These are phyloP conservation scores for Phytophthora cactorum DNA, from an alignment of 352 stramenopile genomes.

Conservation along the genomic window DNA sequence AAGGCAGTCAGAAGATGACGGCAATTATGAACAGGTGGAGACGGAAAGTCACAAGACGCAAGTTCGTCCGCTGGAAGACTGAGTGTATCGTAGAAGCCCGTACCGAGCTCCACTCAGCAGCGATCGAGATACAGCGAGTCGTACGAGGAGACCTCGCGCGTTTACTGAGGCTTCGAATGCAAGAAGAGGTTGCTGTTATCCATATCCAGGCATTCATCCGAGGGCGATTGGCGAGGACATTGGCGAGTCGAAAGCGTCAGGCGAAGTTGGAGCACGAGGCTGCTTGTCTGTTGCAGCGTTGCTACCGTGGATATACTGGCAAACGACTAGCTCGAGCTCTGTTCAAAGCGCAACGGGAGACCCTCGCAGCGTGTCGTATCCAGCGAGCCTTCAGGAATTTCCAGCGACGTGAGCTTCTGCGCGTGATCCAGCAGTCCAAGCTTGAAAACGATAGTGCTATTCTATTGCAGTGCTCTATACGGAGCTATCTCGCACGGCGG, in stretches of 20 bases:
- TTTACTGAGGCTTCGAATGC: slow-evolving; percentile 24
- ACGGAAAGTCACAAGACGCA: slow-evolving; percentile 52
- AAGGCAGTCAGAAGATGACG: slow-evolving; percentile 73
- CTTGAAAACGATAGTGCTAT: slow-evolving; percentile 62
- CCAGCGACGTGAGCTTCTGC: slow-evolving; percentile 60
- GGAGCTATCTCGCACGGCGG: slow-evolving; percentile 55
- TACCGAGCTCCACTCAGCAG: slow-evolving; percentile 66
- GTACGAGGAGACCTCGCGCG: slow-evolving; percentile 57
- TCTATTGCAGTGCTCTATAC: slow-evolving; percentile 61
- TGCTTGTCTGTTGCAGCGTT: slow-evolving; percentile 66
- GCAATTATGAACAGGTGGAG: slow-evolving; percentile 72
- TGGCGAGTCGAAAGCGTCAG: slow-evolving; percentile 34
- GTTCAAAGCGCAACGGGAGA: slow-evolving; percentile 70
- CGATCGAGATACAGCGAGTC: slow-evolving; percentile 76
- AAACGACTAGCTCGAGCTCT: slow-evolving; percentile 69
- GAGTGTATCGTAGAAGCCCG: slow-evolving; percentile 53
- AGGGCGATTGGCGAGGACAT: slow-evolving; percentile 43
- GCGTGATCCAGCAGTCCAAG: slow-evolving; percentile 71
- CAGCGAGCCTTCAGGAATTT: slow-evolving; percentile 75
- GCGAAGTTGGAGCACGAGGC: slow-evolving; percentile 51
- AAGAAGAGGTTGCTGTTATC: slow-evolving; percentile 40
- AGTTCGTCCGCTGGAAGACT: slow-evolving; percentile 59
- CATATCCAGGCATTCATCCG: slow-evolving; percentile 64
- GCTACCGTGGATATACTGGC: slow-evolving; percentile 80
- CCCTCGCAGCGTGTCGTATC: slow-evolving; percentile 59